Evolutionary conservation across 2,329 filamentous ascomycete genomes (phyloP), one percentile per base, ranked within the genome.

Genomic region (Trichoderma brevicompactum): DNA sequence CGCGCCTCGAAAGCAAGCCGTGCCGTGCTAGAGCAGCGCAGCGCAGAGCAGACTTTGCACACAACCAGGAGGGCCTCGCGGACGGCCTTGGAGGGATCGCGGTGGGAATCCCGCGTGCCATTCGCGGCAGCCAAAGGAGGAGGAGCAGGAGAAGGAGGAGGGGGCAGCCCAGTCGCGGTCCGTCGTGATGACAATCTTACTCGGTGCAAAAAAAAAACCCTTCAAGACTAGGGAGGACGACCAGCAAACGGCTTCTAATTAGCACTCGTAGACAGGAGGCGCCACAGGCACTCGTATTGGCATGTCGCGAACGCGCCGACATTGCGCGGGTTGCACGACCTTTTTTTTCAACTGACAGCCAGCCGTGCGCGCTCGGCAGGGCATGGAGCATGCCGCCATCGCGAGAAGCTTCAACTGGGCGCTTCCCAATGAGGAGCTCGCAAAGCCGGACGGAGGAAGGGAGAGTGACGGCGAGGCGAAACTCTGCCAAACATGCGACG

Each of bases 81-180:
- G 23, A 28, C 23, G n/a, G 28, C 36, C 36, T 43, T 38, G 55
- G 38, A 49, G 50, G 64, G 64, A 62, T 55, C 41, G 64, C 36
- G 40, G 52, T 44, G 56, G 56, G 36, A 40, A 62, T 55, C 56
- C 50, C 64, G 56, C 64, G 64, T 62, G 56, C 52, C 49, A 53
- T 55, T 55, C 43, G 56, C 56, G 56, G 64, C 38, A 55, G 41
- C 49, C 58, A 52, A 54, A 38, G 28, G 28, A 52, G 28, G 49
- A 52, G 28, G 8, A 12, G 32, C 32, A 17, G 15, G 34, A 53
- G 9, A n/a, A 53, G 49, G 34, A 38, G 36, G 49, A n/a, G 49
- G 49, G 49, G n/a, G 49, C 15, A 54, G 49, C 40, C 28, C 40
- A 17, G 4, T 46, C 60, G 60, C 60, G 58, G 58, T 61, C 46